Base-by-base conservation (phyloP, 2,329 filamentous ascomycete species). In the Aotearoamyces nothofagi region DNA sequence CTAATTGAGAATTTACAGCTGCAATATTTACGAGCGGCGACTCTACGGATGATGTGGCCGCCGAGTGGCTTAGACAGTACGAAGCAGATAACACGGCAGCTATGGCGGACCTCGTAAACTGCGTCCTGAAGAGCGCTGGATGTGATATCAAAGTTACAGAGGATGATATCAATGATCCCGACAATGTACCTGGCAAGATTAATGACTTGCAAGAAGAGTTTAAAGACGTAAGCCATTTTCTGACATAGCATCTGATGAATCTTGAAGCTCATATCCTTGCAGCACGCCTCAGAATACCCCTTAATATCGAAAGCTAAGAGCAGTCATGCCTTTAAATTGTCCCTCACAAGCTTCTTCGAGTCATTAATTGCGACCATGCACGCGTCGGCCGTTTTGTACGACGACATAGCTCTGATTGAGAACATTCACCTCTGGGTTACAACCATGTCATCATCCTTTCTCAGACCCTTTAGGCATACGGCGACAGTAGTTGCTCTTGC, bases 401-500 rank as follows among this genome's bases (percentile, higher is more conserved):
- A 68, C 24, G 78, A 92, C 37, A 57, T 62, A 6, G 54, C 76
- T 16, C 61, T 98, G 28, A 72, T 92, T 45, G 84, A 94, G 49
- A 93, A 92, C 46, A 68, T 96, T 26, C 74, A 84, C 41, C 66
- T 81, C 33, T 98, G 90, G 90, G 64, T 94, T 35, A 77, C 76
- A 22, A 79, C 81, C 34, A 82, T 98, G 78, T 90, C 87, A 3
- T 90, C 83, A 4, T 86, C 84, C 0, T 67, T 73, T 4, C 75
- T 87, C 36, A 74, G 90, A 31, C 84, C 90, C 2, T 94, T 98
- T 54, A 71, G 90, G 39, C 90, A 98, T 53, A 98, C 90, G 0
- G 80, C 86, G 1, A 93, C 87, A 2, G 76, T 90, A 0, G 76
- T 87, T 14, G 77, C 81, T 1, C 59, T 96, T 17, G 68, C 81